Evolutionary conservation across 2,329 filamentous ascomycete species (phyloP).

Genomic region (Paraphaeosphaeria sporulosa): DNA sequence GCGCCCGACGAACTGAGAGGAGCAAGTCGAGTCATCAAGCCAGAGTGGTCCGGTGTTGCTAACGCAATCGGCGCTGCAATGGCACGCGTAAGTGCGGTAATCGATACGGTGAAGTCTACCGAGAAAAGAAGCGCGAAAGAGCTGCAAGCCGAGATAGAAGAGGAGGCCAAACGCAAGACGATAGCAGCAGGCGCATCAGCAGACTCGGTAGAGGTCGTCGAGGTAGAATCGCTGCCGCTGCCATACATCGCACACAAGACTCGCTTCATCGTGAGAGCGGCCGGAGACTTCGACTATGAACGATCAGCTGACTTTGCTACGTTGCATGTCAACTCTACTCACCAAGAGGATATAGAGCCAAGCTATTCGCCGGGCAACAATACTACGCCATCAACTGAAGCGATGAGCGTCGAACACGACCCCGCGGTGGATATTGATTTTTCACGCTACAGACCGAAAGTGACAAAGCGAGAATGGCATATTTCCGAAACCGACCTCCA

Average conservation of each 20-base stretch:
- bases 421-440: constrained; percentile 33
- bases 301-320: constrained; percentile 39
- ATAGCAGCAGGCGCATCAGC: constrained; percentile 48
- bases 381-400: constrained; percentile 26
- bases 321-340: constrained; percentile 29
- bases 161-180: constrained; percentile 49
- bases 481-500: constrained; percentile 55
- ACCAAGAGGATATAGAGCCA: constrained; percentile 21
- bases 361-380: constrained; percentile 16
- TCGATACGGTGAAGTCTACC: constrained; percentile 51
- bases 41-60: constrained; percentile 65
- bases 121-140: constrained; percentile 45
- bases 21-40: constrained; percentile 64
- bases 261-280: constrained; percentile 62
- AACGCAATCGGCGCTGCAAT: constrained; percentile 72
- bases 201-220: constrained; percentile 42
- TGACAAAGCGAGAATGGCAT: constrained; percentile 52
- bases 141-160: constrained; percentile 46
- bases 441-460: constrained; percentile 50
- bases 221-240: constrained; percentile 60
- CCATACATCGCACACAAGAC: constrained; percentile 62
- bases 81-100: constrained; percentile 61
- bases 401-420: constrained; percentile 26
- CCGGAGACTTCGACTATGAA: constrained; percentile 57
- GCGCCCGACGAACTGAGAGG: constrained; percentile 64